Conservation (phyloP, 176 grass and related monocot genomes). For the Oryza punctata region DNA sequence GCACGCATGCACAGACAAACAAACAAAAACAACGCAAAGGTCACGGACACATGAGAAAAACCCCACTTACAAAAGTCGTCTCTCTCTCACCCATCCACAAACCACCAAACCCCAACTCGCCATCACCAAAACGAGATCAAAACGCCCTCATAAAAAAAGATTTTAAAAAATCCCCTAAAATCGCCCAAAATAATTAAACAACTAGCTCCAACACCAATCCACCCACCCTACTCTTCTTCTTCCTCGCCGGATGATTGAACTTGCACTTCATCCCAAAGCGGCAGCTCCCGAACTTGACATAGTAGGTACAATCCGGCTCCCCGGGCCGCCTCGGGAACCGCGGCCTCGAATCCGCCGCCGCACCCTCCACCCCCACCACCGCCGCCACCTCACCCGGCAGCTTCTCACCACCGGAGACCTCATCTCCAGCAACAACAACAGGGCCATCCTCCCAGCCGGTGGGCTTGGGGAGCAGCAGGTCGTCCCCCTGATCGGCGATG, state of each 20-base stretch:
- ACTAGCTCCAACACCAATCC: background rate
- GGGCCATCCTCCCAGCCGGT: slow-evolving; percentile 52
- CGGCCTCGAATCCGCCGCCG: slow-evolving; percentile 24
- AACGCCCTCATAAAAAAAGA: background rate
- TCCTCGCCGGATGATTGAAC: slow-evolving; percentile 76
- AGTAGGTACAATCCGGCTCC: slow-evolving; percentile 72
- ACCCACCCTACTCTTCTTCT: slow-evolving; percentile 62
- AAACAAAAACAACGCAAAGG: slow-evolving; percentile 17
- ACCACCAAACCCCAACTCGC: slow-evolving; percentile 35
- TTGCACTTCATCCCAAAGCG: slow-evolving; percentile 83
- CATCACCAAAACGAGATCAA: slow-evolving; percentile 28
- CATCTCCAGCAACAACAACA: background rate
- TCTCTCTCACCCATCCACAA: slow-evolving; percentile 29
- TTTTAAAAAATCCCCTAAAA: background rate
- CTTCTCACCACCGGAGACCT: slow-evolving; percentile 22
- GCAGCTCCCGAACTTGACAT: slow-evolving; percentile 69
- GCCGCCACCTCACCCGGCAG: background rate
- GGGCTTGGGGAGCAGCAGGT: slow-evolving; percentile 24
- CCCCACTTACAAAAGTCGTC: background rate
- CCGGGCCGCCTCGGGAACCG: slow-evolving; percentile 57
- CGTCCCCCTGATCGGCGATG: slow-evolving; percentile 9
- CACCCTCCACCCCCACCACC: background rate
- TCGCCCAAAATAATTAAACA: background rate
- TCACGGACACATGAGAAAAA: slow-evolving; percentile 8
- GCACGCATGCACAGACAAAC: background rate